These are phyloP conservation scores for Colletotrichum liriopes DNA, from an alignment of 2,329 filamentous ascomycete genomes.

Conservation along the genomic window DNA sequence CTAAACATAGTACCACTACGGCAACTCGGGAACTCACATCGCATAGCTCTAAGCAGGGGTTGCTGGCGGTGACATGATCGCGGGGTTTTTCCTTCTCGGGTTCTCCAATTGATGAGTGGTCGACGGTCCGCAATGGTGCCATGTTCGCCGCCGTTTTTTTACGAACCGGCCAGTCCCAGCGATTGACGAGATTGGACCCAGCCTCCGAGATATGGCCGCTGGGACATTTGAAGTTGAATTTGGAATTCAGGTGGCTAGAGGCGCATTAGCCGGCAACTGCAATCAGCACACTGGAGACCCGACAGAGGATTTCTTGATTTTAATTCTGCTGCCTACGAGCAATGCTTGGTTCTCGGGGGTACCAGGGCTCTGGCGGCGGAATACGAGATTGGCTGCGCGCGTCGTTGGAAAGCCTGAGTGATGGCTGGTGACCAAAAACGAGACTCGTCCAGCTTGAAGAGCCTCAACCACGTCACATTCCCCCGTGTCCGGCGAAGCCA, in stretches of 20 bases:
- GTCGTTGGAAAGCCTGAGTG: slow-evolving; percentile 16
- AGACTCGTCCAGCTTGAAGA: slow-evolving; percentile 25
- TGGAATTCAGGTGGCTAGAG: slow-evolving; percentile 10
- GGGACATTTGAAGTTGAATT: slow-evolving; percentile 3
- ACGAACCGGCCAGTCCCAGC: slow-evolving; percentile 7
- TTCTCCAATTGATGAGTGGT: slow-evolving; percentile 16
- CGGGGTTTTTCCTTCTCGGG: slow-evolving; percentile 5
- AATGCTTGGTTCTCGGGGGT: slow-evolving; percentile 9
- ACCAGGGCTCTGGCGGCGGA: slow-evolving; percentile 15
- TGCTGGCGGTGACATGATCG: slow-evolving; percentile 22
- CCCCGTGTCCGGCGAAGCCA: slow-evolving; percentile 18
- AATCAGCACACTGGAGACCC: not conserved
- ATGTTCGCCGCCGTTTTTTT: slow-evolving; percentile 19
- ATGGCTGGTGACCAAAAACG: slow-evolving; percentile 23
- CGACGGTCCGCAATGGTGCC: slow-evolving; percentile 10
- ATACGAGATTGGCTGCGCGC: slow-evolving; percentile 36
- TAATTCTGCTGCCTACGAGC: slow-evolving; percentile 35
- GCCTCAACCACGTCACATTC: slow-evolving; percentile 35
- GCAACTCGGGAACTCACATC: slow-evolving; percentile 1
- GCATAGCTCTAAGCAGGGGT: slow-evolving; percentile 16
- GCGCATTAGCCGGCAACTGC: slow-evolving; percentile 21
- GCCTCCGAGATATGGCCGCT: slow-evolving; percentile 6
- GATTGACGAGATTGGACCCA: not conserved
- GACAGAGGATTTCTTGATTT: slow-evolving; percentile 17
- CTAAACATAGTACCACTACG: slow-evolving; percentile 33